Percentiles rank a stretch among this genome's conserved stretches.
Evolutionary conservation across 495 filamentous ascomycete species (phyloP).

Genomic region (Parathielavia appendiculata): DNA sequence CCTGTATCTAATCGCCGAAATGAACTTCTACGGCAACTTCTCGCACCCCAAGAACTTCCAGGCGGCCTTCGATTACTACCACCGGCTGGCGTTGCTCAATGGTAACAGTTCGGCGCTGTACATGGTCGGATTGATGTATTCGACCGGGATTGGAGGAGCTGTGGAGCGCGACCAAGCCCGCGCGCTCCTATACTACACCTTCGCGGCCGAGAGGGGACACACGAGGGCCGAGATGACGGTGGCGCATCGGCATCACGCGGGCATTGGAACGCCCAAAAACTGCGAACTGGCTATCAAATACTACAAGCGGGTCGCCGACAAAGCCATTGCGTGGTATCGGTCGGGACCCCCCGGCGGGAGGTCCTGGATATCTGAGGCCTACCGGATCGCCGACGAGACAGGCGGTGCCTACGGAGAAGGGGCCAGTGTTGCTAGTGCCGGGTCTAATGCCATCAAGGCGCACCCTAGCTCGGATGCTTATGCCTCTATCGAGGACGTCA

Average conservation of each 20-base stretch:
- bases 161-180: conserved; percentile 88
- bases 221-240: conserved; percentile 90
- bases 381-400: conserved; percentile 77
- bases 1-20: conserved; percentile 82
- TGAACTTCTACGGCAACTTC: conserved; percentile 96
- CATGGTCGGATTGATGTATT: conserved; percentile 96
- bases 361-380: conserved; percentile 65
- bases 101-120: conserved; percentile 90
- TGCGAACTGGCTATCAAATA: conserved; percentile 81
- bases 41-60: conserved; percentile 79
- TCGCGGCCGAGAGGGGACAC: conserved; percentile 80
- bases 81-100: conserved; percentile 65
- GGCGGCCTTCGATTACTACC: conserved; percentile 76
- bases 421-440: conserved; percentile 84
- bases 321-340: conserved; percentile 77
- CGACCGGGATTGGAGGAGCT: conserved; percentile 78
- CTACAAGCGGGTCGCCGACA: conserved; percentile 92
- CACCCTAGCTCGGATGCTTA: conserved; percentile 65
- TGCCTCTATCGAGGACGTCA: conserved; percentile 82
- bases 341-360: conserved; percentile 90
- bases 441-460: conserved; percentile 71
- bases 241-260: conserved; percentile 78
- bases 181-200: conserved; percentile 88
- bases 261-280: conserved; percentile 77
- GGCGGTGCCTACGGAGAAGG: conserved; percentile 95